Conservation (phyloP, 805 yeast species). For the Candida schatavii region DNA sequence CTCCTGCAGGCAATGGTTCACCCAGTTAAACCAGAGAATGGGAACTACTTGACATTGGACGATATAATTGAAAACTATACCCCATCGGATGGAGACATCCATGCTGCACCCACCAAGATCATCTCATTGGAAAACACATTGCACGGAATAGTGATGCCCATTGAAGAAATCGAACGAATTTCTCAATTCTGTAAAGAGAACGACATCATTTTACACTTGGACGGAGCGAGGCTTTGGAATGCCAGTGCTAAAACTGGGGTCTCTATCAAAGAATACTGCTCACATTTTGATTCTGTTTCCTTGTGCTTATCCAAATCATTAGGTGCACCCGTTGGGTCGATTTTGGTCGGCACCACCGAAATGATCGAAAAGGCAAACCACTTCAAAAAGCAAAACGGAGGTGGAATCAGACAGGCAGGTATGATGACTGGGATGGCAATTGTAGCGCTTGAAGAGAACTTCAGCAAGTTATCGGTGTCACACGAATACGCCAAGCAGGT, state of each 20-base stretch:
- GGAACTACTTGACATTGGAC: slow-evolving; percentile 32
- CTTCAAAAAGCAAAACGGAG: slow-evolving; percentile 43
- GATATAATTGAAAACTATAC: slow-evolving; percentile 35
- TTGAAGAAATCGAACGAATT: slow-evolving; percentile 37
- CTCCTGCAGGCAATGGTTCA: slow-evolving; percentile 43
- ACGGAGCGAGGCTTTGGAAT: slow-evolving; percentile 46
- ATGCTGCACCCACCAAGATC: slow-evolving; percentile 43
- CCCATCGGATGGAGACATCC: slow-evolving; percentile 45
- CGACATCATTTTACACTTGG: slow-evolving; percentile 37
- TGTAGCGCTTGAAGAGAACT: slow-evolving; percentile 39
- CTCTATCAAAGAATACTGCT: slow-evolving; percentile 36
- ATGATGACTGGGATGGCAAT: slow-evolving; percentile 40
- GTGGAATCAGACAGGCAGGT: slow-evolving; percentile 44
- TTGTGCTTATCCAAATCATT: slow-evolving; percentile 41
- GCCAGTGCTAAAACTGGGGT: slow-evolving; percentile 41
- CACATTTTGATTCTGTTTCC: slow-evolving; percentile 40
- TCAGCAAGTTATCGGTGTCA: slow-evolving; percentile 26
- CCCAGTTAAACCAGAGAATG: slow-evolving; percentile 34
- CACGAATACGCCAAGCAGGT: slow-evolving; percentile 35
- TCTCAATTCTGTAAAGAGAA: slow-evolving; percentile 31
- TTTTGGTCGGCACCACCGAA: slow-evolving; percentile 30
- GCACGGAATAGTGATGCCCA: slow-evolving; percentile 40
- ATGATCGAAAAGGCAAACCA: slow-evolving; percentile 42
- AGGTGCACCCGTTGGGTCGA: slow-evolving; percentile 45
- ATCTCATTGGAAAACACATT: slow-evolving; percentile 43